A percentile compares a stretch with the other conserved stretches of the same genome.
phyloP scores from a whole-genome alignment of 176 grass and related monocot genomes.

The bread wheat (Triticum aestivum) region IWGSC_CS_RefSeq_v2.1 NC_057814.1:485636345-485636844 shows the following conservation, averaged over 20 bases:
- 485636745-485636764: too few relatives aligned
- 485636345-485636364: neutral
- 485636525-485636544: constrained; percentile 85
- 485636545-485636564: constrained; percentile 59
- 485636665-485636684: too few relatives aligned
- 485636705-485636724: too few relatives aligned
- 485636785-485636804: too few relatives aligned
- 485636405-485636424: neutral
- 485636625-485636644: too few relatives aligned
- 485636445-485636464: neutral
- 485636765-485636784: too few relatives aligned
- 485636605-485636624: too few relatives aligned
- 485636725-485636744: too few relatives aligned
- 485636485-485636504: neutral
- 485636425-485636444: neutral
- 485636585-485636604: neutral
- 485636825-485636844: too few relatives aligned
- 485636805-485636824: too few relatives aligned
- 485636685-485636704: too few relatives aligned
- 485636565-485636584: neutral
- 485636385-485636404: neutral
- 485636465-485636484: neutral
- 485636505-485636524: neutral
- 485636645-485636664: too few relatives aligned
- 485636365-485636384: neutral